Evolutionary conservation across 1,284 basidiomycete genomes (phyloP).

Genomic region (Cryptococcus neoformans): DNA sequence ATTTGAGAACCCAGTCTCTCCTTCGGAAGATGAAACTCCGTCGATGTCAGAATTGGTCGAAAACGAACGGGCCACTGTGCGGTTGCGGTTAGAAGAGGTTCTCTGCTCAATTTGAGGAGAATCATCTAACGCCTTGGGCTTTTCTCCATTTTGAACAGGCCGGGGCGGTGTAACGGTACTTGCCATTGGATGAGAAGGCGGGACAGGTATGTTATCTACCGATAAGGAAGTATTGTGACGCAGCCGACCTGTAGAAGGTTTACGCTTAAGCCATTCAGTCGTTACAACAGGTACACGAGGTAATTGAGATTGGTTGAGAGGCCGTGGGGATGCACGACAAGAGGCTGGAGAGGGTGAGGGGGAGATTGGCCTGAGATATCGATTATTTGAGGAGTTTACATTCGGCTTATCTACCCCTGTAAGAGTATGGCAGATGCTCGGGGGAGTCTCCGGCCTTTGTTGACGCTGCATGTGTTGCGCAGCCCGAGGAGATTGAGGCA

Average conservation of each 20-base stretch:
- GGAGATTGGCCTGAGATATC: background rate
- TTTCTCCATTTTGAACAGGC: background rate
- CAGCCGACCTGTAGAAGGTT: slow-evolving; percentile 11
- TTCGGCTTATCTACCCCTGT: too few relatives aligned
- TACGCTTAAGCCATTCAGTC: slow-evolving; percentile 25
- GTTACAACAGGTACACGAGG: slow-evolving; percentile 7
- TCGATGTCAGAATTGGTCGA: slow-evolving; percentile 6
- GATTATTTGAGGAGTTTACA: too few relatives aligned
- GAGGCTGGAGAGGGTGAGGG: background rate
- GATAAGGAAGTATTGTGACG: slow-evolving; percentile 8
- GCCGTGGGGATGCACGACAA: background rate
- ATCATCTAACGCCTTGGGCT: slow-evolving; percentile 4
- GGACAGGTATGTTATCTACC: slow-evolving; percentile 1
- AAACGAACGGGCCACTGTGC: slow-evolving; percentile 2
- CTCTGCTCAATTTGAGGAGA: slow-evolving; percentile 7
- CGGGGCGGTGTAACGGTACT: background rate
- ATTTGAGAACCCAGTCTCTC: slow-evolving; percentile 4
- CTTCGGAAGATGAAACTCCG: slow-evolving; percentile 6
- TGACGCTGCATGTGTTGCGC: background rate
- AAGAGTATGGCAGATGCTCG: too few relatives aligned
- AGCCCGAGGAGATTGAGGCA: slow-evolving; percentile 18
- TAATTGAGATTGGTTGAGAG: background rate
- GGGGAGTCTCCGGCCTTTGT: too few relatives aligned
- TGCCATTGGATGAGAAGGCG: background rate
- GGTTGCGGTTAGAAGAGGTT: background rate